Conservation (phyloP, 2,329 filamentous ascomycete species). For the Zopfia rhizophila region DNA sequence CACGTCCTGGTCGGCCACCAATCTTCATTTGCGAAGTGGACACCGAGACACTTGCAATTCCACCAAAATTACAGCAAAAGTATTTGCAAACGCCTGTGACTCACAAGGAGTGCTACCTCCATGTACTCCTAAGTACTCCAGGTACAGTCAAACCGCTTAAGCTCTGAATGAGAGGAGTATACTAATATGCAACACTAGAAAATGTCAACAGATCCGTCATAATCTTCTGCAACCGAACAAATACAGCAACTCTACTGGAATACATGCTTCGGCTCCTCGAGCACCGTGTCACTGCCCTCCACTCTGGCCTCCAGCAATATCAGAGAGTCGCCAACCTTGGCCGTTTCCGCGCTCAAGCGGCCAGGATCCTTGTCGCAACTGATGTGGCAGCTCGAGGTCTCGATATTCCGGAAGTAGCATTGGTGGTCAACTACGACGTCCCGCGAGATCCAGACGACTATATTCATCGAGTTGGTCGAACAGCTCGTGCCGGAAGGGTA, state of each 20-base stretch:
- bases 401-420: slow-evolving; percentile 89
- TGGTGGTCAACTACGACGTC: slow-evolving; percentile 96
- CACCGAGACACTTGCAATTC: slow-evolving; percentile 76
- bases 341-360: slow-evolving; percentile 88
- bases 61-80: slow-evolving; percentile 81
- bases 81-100: slow-evolving; percentile 91
- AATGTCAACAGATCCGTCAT: slow-evolving; percentile 84
- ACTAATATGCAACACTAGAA: slow-evolving; percentile 54
- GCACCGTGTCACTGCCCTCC: slow-evolving; percentile 90
- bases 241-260: slow-evolving; percentile 88
- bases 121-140: slow-evolving; percentile 81
- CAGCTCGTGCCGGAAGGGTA: slow-evolving; percentile 85
- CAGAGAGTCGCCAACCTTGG: slow-evolving; percentile 89
- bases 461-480: slow-evolving; percentile 95
- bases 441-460: slow-evolving; percentile 98
- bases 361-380: slow-evolving; percentile 90
- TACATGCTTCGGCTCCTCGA: slow-evolving; percentile 85
- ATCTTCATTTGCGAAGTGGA: slow-evolving; percentile 92
- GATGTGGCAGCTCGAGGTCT: slow-evolving; percentile 95
- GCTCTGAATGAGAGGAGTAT: too few relatives aligned
- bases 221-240: slow-evolving; percentile 93
- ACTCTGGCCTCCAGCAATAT: slow-evolving; percentile 85
- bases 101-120: slow-evolving; percentile 94
- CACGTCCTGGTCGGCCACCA: slow-evolving; percentile 75
- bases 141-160: slow-evolving; percentile 11